Conservation (phyloP, 2,329 filamentous ascomycete genomes). For the Phialophora tarda region DNA sequence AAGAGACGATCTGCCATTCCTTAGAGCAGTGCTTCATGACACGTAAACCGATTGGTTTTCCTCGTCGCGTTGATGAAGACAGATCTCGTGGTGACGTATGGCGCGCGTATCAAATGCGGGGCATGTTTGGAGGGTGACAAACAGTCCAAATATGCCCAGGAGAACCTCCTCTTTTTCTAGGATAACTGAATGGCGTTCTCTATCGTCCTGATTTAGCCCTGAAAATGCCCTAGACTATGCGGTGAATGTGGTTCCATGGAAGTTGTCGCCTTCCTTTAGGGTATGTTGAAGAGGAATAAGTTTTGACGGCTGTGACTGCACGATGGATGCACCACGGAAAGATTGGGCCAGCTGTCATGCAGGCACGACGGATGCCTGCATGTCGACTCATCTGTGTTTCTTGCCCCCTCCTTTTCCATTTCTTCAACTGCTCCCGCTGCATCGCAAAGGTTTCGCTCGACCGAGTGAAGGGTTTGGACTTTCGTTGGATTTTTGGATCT, state of each 20-base stretch:
- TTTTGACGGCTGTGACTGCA: not conserved
- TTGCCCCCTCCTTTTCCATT: conserved; percentile 8
- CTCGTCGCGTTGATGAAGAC: not conserved
- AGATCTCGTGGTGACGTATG: not conserved
- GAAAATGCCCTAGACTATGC: not conserved
- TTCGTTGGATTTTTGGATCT: conserved; percentile 35
- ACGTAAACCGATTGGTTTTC: conserved; percentile 2
- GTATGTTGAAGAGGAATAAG: not conserved
- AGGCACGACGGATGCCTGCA: conserved; percentile 24
- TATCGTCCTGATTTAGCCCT: not conserved
- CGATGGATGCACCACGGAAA: not conserved
- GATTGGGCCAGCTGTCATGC: conserved; percentile 4
- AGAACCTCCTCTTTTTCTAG: not conserved
- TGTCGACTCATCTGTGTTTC: conserved; percentile 10
- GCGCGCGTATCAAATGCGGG: not conserved
- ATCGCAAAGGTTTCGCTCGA: conserved; percentile 9
- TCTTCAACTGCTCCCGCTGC: conserved; percentile 7
- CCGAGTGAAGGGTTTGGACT: conserved; percentile 13
- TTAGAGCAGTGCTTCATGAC: not conserved
- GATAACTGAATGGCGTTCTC: not conserved
- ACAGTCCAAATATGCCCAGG: conserved; percentile 1
- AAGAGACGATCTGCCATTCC: not conserved
- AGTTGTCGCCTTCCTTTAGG: not conserved
- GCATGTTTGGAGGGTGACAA: not conserved
- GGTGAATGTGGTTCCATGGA: not conserved